A percentile compares a stretch with the other conserved stretches of the same genome.
phyloP scores from a whole-genome alignment of 2,329 filamentous ascomycete genomes.

The Nemania diffusa region DNA sequence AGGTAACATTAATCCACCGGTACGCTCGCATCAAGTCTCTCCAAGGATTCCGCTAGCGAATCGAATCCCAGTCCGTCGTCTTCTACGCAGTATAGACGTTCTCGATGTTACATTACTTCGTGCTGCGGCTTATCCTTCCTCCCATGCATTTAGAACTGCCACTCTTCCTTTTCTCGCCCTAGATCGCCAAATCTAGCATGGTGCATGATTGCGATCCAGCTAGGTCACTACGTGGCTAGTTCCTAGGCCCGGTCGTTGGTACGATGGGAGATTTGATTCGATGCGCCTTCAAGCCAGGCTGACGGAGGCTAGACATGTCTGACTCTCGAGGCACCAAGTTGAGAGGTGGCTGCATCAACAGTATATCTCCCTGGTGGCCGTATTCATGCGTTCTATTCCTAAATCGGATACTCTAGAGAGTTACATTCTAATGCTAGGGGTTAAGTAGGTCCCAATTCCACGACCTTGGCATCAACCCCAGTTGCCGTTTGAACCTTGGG shows the following conservation, averaged over 20 bases:
- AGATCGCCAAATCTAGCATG: constrained; percentile 28
- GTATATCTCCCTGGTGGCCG: constrained; percentile 11
- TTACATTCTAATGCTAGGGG: constrained; percentile 6
- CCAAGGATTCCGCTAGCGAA: constrained; percentile 16
- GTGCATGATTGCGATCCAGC: constrained; percentile 26
- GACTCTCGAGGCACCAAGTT: constrained; percentile 1
- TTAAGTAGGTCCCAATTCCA: constrained; percentile 20
- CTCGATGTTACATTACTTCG: constrained; percentile 26
- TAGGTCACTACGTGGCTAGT: constrained; percentile 21
- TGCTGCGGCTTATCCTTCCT: constrained; percentile 13
- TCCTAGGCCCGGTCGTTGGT: constrained; percentile 1
- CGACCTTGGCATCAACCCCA: constrained; percentile 29
- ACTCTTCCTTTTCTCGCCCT: constrained; percentile 22
- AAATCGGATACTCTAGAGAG: constrained; percentile 18
- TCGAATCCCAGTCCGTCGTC: constrained; percentile 14
- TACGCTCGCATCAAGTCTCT: constrained; percentile 2
- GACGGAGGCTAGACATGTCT: constrained; percentile 16
- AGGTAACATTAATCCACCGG: constrained; percentile 3
- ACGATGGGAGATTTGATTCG: constrained; percentile 23
- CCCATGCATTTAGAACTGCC: constrained; percentile 12
- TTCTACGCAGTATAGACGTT: constrained; percentile 2
- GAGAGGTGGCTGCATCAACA: constrained; percentile 13
- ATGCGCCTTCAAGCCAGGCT: constrained; percentile 9
- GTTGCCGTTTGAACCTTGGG: constrained; percentile 31
- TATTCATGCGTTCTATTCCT: constrained; percentile 26